Base-by-base conservation (phyloP, 2,329 filamentous ascomycete species). In the Colletotrichum orchidophilum region DNA sequence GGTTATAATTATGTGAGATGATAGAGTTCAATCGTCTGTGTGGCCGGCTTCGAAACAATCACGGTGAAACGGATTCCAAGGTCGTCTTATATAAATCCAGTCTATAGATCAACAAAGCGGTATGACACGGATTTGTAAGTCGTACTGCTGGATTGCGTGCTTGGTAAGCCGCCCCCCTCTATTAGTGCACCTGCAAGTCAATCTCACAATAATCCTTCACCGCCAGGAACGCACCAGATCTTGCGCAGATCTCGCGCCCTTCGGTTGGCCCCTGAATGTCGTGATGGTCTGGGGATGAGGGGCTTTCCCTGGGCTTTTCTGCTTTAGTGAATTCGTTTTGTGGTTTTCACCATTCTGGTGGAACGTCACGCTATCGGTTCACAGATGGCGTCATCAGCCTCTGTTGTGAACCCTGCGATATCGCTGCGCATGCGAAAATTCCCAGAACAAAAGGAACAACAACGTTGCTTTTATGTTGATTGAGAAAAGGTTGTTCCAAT, bases 291-390 rank as follows among this genome's bases (percentile, higher is more conserved):
- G 35, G 63, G 31, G 29, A 26, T 27, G 39, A 61, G 55, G 31
- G 49, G 63, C 24, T 39, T 66, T n/a, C 57, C 27, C 39, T 33
- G 31, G 18, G 21, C 29, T 6, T 24, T 27, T 6, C 53, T 35
- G 7, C 3, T 26, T 66, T 35, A 8, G 35, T 39, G 15, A 31
- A 15, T 9, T 21, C 11, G 18, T 7, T 26, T 27, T 42, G 13
- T 4, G 24, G 26, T 18, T 62, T 24, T 52, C 63, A 67, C 52
- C 63, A 67, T 62, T 15, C 15, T 27, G 26, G 57, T 67, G 39
- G 63, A 67, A 67, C 26, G 52, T 67, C 63, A 67, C 68, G 63
- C 46, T 71, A 67, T 67, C 42, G 26, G 31, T 33, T 58, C 39
- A 15, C n/a, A 29, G 50, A 67, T 71, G 50, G 68, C 68, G 57